These are phyloP conservation scores for Glebionis coronaria DNA, from an alignment of 129 eudicot genomes.

Conservation along the genomic window DNA sequence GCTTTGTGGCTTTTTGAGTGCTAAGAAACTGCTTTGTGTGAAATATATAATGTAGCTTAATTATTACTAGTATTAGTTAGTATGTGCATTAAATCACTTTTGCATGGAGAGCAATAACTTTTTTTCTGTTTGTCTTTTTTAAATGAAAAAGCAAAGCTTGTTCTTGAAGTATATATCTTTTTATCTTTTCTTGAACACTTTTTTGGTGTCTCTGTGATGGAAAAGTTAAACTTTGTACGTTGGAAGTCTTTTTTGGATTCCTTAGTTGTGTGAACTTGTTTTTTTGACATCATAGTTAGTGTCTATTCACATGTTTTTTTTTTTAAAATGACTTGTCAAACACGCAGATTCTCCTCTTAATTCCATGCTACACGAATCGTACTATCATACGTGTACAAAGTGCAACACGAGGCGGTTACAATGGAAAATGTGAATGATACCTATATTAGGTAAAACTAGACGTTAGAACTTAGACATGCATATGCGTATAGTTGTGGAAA, in stretches of 20 bases:
- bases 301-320: not conserved
- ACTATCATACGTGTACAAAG: no score
- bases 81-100: not conserved
- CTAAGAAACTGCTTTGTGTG: conserved; percentile 13
- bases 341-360: no score
- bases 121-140: not conserved
- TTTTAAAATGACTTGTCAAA: no score
- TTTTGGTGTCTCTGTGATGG: conserved; percentile 29
- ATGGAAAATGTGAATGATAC: no score
- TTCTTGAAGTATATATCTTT: conserved; percentile 11
- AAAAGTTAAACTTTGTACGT: conserved; percentile 24
- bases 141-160: not conserved
- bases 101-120: not conserved
- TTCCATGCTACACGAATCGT: no score
- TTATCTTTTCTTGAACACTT: conserved; percentile 15
- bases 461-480: no score
- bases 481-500: no score
- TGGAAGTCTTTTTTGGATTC: conserved; percentile 11
- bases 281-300: conserved; percentile 11
- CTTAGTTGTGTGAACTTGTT: conserved; percentile 18
- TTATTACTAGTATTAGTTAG: no score
- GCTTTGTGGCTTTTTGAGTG: conserved; percentile 24
- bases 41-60: not conserved
- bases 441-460: no score
- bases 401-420: no score